phyloP scores from a whole-genome alignment of 75 land plant species.

The Larix kaempferi region DNA sequence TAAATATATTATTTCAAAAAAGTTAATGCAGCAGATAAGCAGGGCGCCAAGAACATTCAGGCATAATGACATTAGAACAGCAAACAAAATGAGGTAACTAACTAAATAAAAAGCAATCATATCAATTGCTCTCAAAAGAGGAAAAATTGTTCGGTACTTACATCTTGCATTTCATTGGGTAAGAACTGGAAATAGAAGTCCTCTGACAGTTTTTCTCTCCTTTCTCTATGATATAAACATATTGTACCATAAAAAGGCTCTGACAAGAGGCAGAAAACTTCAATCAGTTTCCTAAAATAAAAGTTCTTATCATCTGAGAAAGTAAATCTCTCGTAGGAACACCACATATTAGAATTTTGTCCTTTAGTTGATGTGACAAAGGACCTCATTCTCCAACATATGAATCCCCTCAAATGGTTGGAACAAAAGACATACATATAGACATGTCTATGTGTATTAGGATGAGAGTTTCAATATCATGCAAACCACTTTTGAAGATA shows the following conservation, averaged over 20 bases:
- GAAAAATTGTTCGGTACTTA: slow-evolving; percentile 17
- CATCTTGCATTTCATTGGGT: slow-evolving; percentile 80
- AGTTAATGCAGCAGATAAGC: neutral
- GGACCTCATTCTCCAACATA: neutral
- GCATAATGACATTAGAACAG: neutral
- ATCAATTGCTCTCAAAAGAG: neutral
- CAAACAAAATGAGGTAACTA: neutral
- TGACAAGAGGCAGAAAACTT: slow-evolving; percentile 19
- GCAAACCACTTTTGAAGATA: too few relatives aligned
- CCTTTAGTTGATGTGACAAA: neutral
- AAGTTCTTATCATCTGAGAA: neutral
- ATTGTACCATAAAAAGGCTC: slow-evolving; percentile 97
- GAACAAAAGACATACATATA: too few relatives aligned
- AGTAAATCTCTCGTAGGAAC: neutral
- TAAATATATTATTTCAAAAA: neutral
- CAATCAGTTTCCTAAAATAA: neutral
- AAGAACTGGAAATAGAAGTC: slow-evolving; percentile 78
- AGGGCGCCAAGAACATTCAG: neutral
- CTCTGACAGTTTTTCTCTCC: slow-evolving; percentile 91
- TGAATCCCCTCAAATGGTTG: neutral
- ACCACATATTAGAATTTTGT: neutral
- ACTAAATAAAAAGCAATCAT: neutral
- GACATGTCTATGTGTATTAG: too few relatives aligned
- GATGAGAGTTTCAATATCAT: too few relatives aligned
- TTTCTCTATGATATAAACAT: slow-evolving; percentile 89